Evolutionary conservation across 2,329 filamentous ascomycete species (phyloP), one percentile per base, ranked within the genome.

Genomic region (Aspergillus persii): DNA sequence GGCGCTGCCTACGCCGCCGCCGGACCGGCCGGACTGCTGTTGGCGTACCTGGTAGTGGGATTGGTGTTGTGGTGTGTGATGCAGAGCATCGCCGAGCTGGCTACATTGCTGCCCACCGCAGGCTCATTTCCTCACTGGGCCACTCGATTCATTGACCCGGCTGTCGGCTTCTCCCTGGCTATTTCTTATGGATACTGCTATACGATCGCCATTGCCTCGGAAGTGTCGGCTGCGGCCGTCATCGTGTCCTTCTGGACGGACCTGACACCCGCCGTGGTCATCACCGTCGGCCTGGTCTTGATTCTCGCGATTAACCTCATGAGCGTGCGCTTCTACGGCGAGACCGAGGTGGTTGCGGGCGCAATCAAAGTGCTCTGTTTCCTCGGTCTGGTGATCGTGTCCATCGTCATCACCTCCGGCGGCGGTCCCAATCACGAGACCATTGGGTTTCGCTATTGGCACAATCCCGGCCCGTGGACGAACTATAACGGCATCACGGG

Each of bases 91-190:
- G 93, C 92, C 58, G 93, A 97, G 76, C 83, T 97, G 73, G 91
- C 92, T 23, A 92, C 96, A 26, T 79, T 92, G n/a, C 95, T 93
- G 64, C 93, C 93, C 2, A 89, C 96, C 18, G 90, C 92, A 9
- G 93, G 93, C 53, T 95, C 92, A 2, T 97, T 96, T 72, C 92
- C 91, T 1, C 88, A 91, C 8, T 96, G 92, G 79, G 94, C 92
- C 18, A 96, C 91, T 8, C 86, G 93, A 11, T 96, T 97, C 70
- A 78, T 97, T 33, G 92, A 96, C 71, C 93, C 92, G 0, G 91
- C 92, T 0, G 96, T 92, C 89, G 92, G 92, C 0, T 96, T 96
- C 72, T 91, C 91, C 44, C 93, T 96, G 88, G 92, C 72, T 11
- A 71, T 73, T 23, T 73, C 71, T 87, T 53, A 96, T 89, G 91